Evolutionary conservation across 768 basidiomycete species (phyloP), one percentile per base, ranked within the genome.

Genomic region (Tulasnella sp.): DNA sequence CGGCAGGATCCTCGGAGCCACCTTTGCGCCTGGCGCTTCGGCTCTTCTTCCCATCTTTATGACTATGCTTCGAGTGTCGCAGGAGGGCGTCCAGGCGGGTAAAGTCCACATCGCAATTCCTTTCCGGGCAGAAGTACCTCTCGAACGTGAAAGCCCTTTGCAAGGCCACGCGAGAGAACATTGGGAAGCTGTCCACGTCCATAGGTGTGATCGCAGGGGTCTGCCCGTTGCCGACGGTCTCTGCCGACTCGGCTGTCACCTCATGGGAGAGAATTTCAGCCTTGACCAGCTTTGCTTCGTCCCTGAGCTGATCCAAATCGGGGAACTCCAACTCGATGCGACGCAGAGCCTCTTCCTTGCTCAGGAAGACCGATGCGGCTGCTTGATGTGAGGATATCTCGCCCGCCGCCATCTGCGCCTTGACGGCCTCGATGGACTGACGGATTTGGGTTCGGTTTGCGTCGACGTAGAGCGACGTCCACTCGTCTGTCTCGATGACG

Each of bases 61-160:
- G 80, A 44, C 68, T 58, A 39, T 80, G 46, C 72, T 75, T 72
- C 34, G 78, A 62, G 34, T 76, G 68, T 38, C 46, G 39, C 12
- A 80, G 39, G 36, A 80, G 78, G 34, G 77, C 80, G 40, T 80
- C 72, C 68, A 80, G 58, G 52, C 77, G 80, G 68, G 77, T 80
- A 36, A 80, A 72, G 38, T 80, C 77, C 72, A 79, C 73, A 74
- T 79, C 56, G 52, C 78, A 79, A 39, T 71, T 44, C 42, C 34
- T 71, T 34, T 79, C 78, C 24, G 78, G 78, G 38, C 78, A 79
- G 44, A 79, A 79, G 73, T 79, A 79, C 12, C 78, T 68, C 44
- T 79, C 78, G 56, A 31, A 79, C 39, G 78, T 79, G 31, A 27
- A 44, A 3, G 78, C 78, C 34, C 78, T 40, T 48, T 73, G 42